Conservation (phyloP, 768 basidiomycete genomes). For the Tulasnella sp. region DNA sequence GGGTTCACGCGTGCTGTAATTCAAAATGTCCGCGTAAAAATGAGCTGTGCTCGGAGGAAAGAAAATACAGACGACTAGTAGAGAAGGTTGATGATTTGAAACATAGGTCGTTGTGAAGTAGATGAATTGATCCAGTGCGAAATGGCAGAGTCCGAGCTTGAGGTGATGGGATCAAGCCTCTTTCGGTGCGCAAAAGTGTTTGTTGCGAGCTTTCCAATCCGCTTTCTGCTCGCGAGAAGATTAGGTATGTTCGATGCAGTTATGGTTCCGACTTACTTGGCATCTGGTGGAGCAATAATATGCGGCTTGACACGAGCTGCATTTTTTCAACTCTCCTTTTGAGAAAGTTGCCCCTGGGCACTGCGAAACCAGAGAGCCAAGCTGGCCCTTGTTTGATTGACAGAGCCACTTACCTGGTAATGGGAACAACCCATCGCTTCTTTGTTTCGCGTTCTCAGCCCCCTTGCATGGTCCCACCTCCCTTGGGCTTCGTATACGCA, state of each 20-base stretch:
- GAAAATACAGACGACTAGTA: not conserved
- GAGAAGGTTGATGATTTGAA: not conserved
- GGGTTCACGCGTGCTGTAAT: not conserved
- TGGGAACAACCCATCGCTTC: constrained; percentile 38
- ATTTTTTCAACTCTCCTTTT: not conserved
- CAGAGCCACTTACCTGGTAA: constrained; percentile 33
- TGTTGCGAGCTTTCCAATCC: not conserved
- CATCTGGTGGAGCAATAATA: not conserved
- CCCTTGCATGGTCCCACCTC: constrained; percentile 38
- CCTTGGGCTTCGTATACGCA: constrained; percentile 41
- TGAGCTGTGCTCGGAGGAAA: not conserved
- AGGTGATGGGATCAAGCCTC: not conserved
- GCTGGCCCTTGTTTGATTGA: not conserved
- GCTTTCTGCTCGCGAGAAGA: not conserved
- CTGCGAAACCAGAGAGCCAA: not conserved
- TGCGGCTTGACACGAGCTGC: not conserved
- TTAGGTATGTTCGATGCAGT: not conserved
- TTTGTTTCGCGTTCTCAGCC: constrained; percentile 36
- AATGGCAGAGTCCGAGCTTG: no score
- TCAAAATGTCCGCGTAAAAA: not conserved
- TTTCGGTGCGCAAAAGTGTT: not conserved
- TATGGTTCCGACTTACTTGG: not conserved
- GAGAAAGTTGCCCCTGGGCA: not conserved
- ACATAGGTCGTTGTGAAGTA: not conserved
- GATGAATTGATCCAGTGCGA: not conserved